A percentile compares a stretch with the other conserved stretches of the same genome.
Conservation (phyloP, 768 basidiomycete genomes). For the Hypsizygus marmoreus region DNA sequence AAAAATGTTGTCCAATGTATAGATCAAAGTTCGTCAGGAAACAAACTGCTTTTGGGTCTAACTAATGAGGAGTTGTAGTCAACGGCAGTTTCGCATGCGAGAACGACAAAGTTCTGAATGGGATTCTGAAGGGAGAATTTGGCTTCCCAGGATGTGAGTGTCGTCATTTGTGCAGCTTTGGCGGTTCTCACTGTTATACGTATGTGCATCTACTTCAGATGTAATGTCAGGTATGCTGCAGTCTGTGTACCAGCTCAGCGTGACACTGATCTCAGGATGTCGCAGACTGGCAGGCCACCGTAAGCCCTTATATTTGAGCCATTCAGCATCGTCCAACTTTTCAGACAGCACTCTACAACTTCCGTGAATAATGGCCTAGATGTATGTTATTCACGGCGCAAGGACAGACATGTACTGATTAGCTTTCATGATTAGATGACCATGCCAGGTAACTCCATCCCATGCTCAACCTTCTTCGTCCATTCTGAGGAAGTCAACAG, state of each 20-base stretch:
- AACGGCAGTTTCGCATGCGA: constrained; percentile 67
- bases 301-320: constrained; percentile 16
- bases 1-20: too few relatives aligned
- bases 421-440: constrained; percentile 55
- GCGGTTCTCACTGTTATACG: constrained; percentile 8
- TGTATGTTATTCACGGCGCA: constrained; percentile 33
- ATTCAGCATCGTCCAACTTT: not conserved
- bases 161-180: not conserved
- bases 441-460: constrained; percentile 54
- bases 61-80: too few relatives aligned
- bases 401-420: not conserved
- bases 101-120: constrained; percentile 59
- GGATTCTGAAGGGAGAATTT: constrained; percentile 64
- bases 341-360: constrained; percentile 45
- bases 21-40: constrained; percentile 35
- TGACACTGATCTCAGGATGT: not conserved
- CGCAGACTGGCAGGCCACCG: constrained; percentile 68
- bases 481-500: constrained; percentile 14
- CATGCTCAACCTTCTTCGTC: not conserved
- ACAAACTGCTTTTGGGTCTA: not conserved
- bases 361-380: constrained; percentile 65
- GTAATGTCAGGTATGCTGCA: constrained; percentile 44
- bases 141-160: constrained; percentile 65
- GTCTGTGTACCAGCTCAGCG: not conserved
- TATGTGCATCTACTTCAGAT: constrained; percentile 26